These are phyloP conservation scores for Globisporangium cylindrosporum DNA, from an alignment of 352 stramenopile species.

Conservation along the genomic window DNA sequence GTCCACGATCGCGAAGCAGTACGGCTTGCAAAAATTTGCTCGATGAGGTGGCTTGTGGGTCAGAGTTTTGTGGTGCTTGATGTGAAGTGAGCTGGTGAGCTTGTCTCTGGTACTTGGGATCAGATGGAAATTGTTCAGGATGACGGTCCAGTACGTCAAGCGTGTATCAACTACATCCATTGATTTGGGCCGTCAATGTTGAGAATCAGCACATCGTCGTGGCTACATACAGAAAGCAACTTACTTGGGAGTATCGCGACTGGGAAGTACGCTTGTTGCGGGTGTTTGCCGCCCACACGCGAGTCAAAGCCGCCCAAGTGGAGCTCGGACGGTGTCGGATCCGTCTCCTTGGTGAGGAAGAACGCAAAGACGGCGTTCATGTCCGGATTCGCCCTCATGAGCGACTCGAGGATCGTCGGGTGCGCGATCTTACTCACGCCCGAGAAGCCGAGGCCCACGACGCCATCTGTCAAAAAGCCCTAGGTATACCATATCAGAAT, in stretches of 20 bases:
- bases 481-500: constrained; percentile 1
- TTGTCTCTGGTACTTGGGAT: constrained; percentile 10
- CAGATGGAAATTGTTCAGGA: constrained; percentile 35
- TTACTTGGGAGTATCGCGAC: constrained; percentile 35
- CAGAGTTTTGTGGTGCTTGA: not conserved
- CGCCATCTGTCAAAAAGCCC: constrained; percentile 49
- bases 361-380: constrained; percentile 46
- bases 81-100: not conserved
- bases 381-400: constrained; percentile 23
- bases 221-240: not conserved
- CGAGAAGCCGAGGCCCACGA: constrained; percentile 47
- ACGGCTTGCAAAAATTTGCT: constrained; percentile 28
- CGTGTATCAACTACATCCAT: constrained; percentile 17
- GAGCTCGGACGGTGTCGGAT: constrained; percentile 36
- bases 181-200: not conserved
- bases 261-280: constrained; percentile 37
- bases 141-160: constrained; percentile 58
- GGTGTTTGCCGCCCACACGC: constrained; percentile 24
- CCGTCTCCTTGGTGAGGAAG: constrained; percentile 28
- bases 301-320: constrained; percentile 50
- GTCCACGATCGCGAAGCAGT: constrained; percentile 61
- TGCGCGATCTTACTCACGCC: constrained; percentile 52
- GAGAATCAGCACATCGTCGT: not conserved
- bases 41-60: not conserved
- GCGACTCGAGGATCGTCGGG: constrained; percentile 37